Base-by-base conservation (phyloP, 768 basidiomycete genomes). In the Xanthoconium stramineum region DNA sequence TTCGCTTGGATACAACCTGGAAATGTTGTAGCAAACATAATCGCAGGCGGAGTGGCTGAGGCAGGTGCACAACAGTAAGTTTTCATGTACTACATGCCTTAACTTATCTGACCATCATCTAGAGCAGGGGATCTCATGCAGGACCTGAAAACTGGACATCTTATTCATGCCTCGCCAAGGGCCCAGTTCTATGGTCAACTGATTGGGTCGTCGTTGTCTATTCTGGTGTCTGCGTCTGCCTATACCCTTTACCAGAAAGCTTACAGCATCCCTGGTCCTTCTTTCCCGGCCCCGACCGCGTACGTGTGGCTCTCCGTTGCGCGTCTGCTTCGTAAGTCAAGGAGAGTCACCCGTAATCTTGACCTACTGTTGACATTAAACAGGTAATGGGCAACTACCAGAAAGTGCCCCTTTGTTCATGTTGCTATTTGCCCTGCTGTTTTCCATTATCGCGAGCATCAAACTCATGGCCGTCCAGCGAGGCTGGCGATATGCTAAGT, bases 71-170 rank as follows among this genome's bases (percentile, higher is more conserved):
- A 87, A 72, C 93, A 95, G 89, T 92, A 66, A 58, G 85, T 53
- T 48, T 39, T 17, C n/a, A 43, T 51, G 10, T 19, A 33, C 38
- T 52, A 17, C 36, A 7, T 44, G 17, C 29, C 19, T 35, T 45
- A 52, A 37, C 28, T 47, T 35, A 28, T 55, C 13, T 57, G 48
- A 62, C 53, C 24, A 5, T 47, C 43, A 28, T 44, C 7, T 60
- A 94, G 91, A 70, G 94, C 95, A 8, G 96, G 94, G 15, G 96
- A 98, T 68, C 83, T 98, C 10, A 98, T 98, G 96, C 96, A 98
- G 75, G 96, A 98, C 72, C 76, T 98, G 56, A 98, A 98, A 75
- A 97, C 96, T 3, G 96, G 96, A 0, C 92, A 97, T 70, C 76
- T 98, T n/a, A 82, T 92, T 52, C 82, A 80, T 60, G 94, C 94